These are phyloP conservation scores for Dacryopinax primogenitus DNA, from an alignment of 768 basidiomycete genomes.

Conservation along the genomic window DNA sequence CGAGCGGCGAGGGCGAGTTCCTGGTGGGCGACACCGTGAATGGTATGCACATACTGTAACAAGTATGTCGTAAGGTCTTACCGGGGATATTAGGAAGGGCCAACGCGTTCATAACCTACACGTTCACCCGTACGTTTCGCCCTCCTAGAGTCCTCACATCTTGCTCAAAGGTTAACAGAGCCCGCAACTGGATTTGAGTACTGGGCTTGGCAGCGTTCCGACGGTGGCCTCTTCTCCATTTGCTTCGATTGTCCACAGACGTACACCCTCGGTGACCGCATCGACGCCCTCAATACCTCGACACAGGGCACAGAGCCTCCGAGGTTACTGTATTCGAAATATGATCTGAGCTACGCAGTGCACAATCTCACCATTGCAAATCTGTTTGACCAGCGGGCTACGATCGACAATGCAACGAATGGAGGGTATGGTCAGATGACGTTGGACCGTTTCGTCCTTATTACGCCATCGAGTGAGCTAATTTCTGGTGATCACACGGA, in stretches of 20 bases:
- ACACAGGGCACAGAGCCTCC: neutral
- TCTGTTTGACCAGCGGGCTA: constrained; percentile 4
- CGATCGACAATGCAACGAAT: neutral
- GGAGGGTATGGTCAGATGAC: neutral
- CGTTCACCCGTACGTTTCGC: no score
- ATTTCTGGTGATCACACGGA: no score
- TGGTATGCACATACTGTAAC: no score
- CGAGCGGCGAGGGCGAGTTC: neutral
- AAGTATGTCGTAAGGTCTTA: no score
- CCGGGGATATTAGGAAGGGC: no score
- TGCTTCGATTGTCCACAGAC: constrained; percentile 4
- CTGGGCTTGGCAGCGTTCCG: constrained; percentile 9
- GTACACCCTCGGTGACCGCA: neutral
- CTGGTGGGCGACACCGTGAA: neutral
- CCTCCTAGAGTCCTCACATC: no score
- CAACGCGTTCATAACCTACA: neutral
- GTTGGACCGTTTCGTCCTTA: neutral
- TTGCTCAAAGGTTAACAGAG: no score
- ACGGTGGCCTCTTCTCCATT: constrained; percentile 6
- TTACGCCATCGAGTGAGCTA: neutral
- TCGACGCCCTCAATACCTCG: neutral
- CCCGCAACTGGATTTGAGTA: neutral
- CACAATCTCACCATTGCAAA: neutral
- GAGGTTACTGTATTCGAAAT: neutral
- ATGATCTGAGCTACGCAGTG: neutral